Base-by-base conservation (phyloP, 192 early-diverging fungal species). In the Dissophora globulifera region DNA sequence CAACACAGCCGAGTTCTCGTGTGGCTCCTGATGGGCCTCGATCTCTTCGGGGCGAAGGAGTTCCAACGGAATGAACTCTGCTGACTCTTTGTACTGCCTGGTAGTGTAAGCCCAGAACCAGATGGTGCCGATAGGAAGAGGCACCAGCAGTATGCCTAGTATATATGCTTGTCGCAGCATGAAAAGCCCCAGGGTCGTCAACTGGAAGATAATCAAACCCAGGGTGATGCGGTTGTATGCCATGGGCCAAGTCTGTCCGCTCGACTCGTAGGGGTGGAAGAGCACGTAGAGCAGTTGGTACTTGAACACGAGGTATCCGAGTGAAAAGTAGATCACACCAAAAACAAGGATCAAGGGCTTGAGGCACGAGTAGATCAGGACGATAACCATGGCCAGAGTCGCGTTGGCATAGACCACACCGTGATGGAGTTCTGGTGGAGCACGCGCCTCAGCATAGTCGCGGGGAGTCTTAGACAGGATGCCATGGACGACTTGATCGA, bases 211-310 rank as follows among this genome's bases (percentile, higher is more conserved):
- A 41, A 89, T 62, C 32, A 93, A 67, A 1, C 89, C 83, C 25
- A 90, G 38, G 8, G 87, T 89, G 60, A 93, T 84, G 13, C 91
- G 80, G 19, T 86, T 85, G 41, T 91, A 90, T 19, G 91, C 86
- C 50, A 86, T 79, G 30, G 92, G 91, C 92, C 92, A 93, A 26
- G 83, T 85, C 63, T 82, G 72, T 23, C 92, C 92, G 20, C 84
- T 81, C 5, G 89, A 85, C 72, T 91, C 90, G 32, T 89, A 90
- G n/a, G 90, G 88, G 45, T 90, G 86, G 54, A 91, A 92, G 48
- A 90, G 90, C 6, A 93, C 90, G 82, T 91, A 92, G 31, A 93
- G 82, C 10, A 93, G 66, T 56, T 90, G 85, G 78, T 94, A 94
- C 78, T 93, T 93, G 80, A 82, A 86, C 2, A 89, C 86, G 23